Percentiles rank a stretch among this genome's conserved stretches.
phyloP scores from a whole-genome alignment of 192 early-diverging fungal species.

The Kappamyces sp. region DNA sequence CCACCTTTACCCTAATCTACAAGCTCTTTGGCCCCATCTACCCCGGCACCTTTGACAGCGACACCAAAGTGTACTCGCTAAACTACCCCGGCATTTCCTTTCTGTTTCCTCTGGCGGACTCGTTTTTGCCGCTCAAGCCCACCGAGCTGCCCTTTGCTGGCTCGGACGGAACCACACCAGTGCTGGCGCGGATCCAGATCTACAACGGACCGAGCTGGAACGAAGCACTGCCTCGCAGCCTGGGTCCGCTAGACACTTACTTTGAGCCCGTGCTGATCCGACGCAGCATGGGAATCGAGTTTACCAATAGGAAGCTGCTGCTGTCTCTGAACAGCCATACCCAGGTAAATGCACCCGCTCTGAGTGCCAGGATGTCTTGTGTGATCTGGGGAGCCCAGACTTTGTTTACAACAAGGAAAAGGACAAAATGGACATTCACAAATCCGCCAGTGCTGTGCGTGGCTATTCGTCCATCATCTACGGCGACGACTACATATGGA shows the following conservation, averaged over 20 bases:
- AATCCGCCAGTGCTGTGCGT: conserved; percentile 14
- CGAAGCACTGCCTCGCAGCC: conserved; percentile 32
- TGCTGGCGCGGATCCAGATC: conserved; percentile 55
- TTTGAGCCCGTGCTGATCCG: neutral
- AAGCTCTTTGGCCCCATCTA: conserved; percentile 58
- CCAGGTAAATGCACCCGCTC: too few species aligned
- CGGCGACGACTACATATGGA: conserved; percentile 62
- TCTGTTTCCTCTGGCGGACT: conserved; percentile 62
- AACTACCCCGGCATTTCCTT: conserved; percentile 71
- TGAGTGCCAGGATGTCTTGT: conserved; percentile 58
- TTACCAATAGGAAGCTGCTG: conserved; percentile 3
- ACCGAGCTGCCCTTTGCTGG: conserved; percentile 65
- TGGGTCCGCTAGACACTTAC: neutral
- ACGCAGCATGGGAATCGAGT: conserved; percentile 16
- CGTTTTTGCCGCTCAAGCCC: conserved; percentile 32
- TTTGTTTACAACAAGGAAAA: conserved; percentile 61
- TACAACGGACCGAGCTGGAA: conserved; percentile 51
- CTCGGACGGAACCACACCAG: conserved; percentile 69
- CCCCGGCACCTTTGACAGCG: conserved; percentile 51
- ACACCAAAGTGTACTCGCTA: conserved; percentile 51
- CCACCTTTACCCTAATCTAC: conserved; percentile 64
- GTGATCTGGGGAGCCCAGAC: conserved; percentile 61
- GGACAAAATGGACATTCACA: conserved; percentile 69
- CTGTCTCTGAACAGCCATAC: too few species aligned
- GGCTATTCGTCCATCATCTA: conserved; percentile 19